Conservation (phyloP, 495 filamentous ascomycete species). For the Talaromyces wortmannii region DNA sequence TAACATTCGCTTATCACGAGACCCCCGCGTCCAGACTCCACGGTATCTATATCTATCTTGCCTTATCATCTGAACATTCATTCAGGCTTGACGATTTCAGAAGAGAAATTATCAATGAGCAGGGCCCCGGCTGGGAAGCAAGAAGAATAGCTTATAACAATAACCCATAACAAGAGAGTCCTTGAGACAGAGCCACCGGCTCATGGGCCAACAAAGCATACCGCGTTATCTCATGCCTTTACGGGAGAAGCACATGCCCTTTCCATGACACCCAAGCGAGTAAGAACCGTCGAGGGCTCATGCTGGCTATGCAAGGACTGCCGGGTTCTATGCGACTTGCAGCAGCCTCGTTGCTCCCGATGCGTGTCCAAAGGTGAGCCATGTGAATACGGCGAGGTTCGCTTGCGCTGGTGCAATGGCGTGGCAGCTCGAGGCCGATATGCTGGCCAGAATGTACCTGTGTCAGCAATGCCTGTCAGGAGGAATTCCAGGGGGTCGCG, state of each 20-base stretch:
- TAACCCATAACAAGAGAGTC: not conserved
- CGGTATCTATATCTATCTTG: no score
- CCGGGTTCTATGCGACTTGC: slow-evolving; percentile 28
- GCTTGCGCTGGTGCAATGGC: slow-evolving; percentile 23
- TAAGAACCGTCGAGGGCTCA: slow-evolving; percentile 28
- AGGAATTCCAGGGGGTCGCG: no score
- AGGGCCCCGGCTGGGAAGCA: not conserved
- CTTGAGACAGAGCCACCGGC: not conserved
- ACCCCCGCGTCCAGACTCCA: no score
- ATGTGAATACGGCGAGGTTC: slow-evolving; percentile 27
- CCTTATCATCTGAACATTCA: no score
- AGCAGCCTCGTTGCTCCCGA: slow-evolving; percentile 18
- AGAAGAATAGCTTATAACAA: not conserved
- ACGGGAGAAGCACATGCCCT: not conserved
- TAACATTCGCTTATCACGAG: no score
- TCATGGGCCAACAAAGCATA: not conserved
- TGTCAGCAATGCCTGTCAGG: slow-evolving; percentile 1
- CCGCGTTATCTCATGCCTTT: not conserved
- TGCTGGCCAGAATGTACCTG: slow-evolving; percentile 21
- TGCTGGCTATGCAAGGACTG: slow-evolving; percentile 33
- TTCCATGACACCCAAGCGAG: slow-evolving; percentile 16
- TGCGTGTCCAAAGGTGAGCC: slow-evolving; percentile 21
- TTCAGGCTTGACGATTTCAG: no score
- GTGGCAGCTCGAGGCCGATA: slow-evolving; percentile 18
- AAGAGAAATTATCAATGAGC: no score